phyloP scores from a whole-genome alignment of 2,329 filamentous ascomycete species.

The Thielaviopsis punctulata region DNA sequence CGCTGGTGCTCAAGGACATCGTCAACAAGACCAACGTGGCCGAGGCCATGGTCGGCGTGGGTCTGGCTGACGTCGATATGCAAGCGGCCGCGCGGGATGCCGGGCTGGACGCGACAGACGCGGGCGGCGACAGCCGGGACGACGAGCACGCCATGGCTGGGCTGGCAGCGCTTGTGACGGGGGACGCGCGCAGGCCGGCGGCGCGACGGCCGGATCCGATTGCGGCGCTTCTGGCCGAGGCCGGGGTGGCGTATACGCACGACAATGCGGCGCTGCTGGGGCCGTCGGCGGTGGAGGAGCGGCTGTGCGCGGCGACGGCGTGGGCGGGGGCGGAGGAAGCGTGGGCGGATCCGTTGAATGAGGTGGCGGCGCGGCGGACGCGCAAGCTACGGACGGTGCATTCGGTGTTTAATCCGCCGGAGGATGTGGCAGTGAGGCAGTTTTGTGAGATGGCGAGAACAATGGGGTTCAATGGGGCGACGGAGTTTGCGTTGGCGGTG shows the following conservation, averaged over 20 bases:
- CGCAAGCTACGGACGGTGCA: constrained; percentile 14
- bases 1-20: constrained; percentile 76
- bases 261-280: constrained; percentile 93
- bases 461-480: constrained; percentile 59
- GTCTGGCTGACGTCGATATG: constrained; percentile 60
- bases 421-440: constrained; percentile 58
- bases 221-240: constrained; percentile 72
- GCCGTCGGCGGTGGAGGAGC: constrained; percentile 76
- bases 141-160: constrained; percentile 54
- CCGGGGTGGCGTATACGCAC: constrained; percentile 88
- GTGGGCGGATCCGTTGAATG: constrained; percentile 16
- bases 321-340: constrained; percentile 27
- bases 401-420: constrained; percentile 51
- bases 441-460: constrained; percentile 79
- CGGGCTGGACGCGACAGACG: constrained; percentile 23
- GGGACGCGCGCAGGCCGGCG: constrained; percentile 22
- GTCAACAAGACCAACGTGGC: constrained; percentile 97
- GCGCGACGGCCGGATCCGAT: constrained; percentile 43
- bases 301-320: constrained; percentile 59
- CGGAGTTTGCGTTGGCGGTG: constrained; percentile 76
- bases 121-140: constrained; percentile 32
- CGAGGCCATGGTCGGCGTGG: constrained; percentile 73
- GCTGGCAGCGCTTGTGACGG: constrained; percentile 38
- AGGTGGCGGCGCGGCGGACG: constrained; percentile 18
- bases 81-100: constrained; percentile 40